These are phyloP conservation scores for Fusarium miscanthi DNA, from an alignment of 2,329 filamentous ascomycete genomes.

Conservation along the genomic window DNA sequence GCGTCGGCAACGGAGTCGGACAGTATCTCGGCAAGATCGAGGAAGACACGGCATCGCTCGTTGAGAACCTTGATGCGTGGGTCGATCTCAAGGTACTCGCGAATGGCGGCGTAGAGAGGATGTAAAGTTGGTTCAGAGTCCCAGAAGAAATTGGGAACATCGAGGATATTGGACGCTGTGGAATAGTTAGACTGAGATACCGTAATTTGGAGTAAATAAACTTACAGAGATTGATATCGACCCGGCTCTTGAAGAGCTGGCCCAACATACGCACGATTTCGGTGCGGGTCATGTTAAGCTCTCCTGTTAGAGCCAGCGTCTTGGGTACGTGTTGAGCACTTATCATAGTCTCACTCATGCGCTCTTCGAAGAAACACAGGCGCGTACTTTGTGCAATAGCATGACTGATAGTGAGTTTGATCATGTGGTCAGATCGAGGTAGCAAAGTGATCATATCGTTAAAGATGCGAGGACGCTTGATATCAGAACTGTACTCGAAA, in stretches of 20 bases:
- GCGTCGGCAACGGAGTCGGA: slow-evolving; percentile 92
- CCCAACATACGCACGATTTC: slow-evolving; percentile 95
- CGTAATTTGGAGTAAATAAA: slow-evolving; percentile 18
- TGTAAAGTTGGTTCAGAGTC: slow-evolving; percentile 95
- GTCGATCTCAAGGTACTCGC: slow-evolving; percentile 98
- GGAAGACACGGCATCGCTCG: slow-evolving; percentile 94
- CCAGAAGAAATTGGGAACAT: slow-evolving; percentile 98
- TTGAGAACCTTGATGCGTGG: slow-evolving; percentile 96
- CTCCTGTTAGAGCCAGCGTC: slow-evolving; percentile 86
- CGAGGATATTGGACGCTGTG: slow-evolving; percentile 90
- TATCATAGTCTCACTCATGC: slow-evolving; percentile 93
- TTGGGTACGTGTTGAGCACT: slow-evolving; percentile 94
- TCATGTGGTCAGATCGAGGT: slow-evolving; percentile 94
- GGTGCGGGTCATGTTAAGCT: slow-evolving; percentile 88
- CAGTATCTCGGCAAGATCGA: slow-evolving; percentile 94
- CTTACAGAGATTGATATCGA: slow-evolving; percentile 98
- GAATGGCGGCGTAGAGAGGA: slow-evolving; percentile 91
- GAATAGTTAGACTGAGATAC: slow-evolving; percentile 11
- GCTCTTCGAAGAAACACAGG: slow-evolving; percentile 93
- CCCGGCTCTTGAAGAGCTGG: slow-evolving; percentile 88
- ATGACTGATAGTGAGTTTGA: slow-evolving; percentile 96
- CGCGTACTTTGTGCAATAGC: slow-evolving; percentile 98
- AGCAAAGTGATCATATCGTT: slow-evolving; percentile 99
- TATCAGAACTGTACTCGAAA: slow-evolving; percentile 92
- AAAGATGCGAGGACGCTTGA: slow-evolving; percentile 89